These are phyloP conservation scores for Rhizoclosmatium globosum DNA, from an alignment of 192 early-diverging fungal genomes.

Conservation along the genomic window DNA sequence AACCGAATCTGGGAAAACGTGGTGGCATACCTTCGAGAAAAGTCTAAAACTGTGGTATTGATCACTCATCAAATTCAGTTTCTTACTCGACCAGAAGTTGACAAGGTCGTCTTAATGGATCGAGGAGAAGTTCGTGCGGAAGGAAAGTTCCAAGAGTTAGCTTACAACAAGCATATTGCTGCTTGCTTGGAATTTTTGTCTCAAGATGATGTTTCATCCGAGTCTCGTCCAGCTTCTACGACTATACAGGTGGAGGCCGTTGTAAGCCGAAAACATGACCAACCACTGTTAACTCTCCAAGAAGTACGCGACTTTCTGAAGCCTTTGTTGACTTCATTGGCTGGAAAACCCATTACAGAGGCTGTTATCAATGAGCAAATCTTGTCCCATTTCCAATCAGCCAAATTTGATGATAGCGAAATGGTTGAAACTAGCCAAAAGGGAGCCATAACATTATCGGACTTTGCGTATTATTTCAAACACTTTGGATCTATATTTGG, in stretches of 20 bases:
- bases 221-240: background rate
- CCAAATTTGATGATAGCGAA: background rate
- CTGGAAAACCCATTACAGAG: conserved; percentile 12
- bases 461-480: conserved; percentile 15
- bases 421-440: conserved; percentile 15
- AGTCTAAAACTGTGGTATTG: conserved; percentile 49
- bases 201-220: conserved; percentile 19
- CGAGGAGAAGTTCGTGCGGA: conserved; percentile 72
- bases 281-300: background rate
- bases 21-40: conserved; percentile 34
- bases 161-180: conserved; percentile 3
- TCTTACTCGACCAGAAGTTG: conserved; percentile 74
- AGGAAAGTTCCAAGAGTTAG: conserved; percentile 72
- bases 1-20: conserved; percentile 67
- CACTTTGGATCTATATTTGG: conserved; percentile 30
- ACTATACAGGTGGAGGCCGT: background rate
- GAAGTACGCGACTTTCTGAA: conserved; percentile 22
- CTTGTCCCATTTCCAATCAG: conserved; percentile 8
- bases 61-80: conserved; percentile 77
- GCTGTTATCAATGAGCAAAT: conserved; percentile 22
- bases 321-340: background rate
- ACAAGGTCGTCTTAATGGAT: conserved; percentile 76
- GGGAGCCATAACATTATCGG: conserved; percentile 8
- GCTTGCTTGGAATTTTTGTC: conserved; percentile 21
- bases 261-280: background rate